Conservation (phyloP, 1,284 basidiomycete genomes). For the Cutaneotrichosporon mucoides region DNA sequence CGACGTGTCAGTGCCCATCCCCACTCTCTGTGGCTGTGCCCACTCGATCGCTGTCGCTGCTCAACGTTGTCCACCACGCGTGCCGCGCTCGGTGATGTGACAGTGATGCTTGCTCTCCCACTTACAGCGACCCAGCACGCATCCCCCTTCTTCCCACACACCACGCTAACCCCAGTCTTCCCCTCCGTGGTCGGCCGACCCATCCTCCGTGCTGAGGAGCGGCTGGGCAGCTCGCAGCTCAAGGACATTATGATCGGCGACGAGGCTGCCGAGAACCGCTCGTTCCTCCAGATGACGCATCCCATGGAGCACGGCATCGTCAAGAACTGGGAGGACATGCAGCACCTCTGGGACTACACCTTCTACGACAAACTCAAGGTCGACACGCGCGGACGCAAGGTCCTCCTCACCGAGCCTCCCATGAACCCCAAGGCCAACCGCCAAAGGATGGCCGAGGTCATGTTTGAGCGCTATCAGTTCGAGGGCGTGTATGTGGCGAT, state of each 20-base stretch:
- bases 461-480: slow-evolving; percentile 99
- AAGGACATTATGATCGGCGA: slow-evolving; percentile 98
- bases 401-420: slow-evolving; percentile 96
- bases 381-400: slow-evolving; percentile 81
- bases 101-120: no score
- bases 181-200: slow-evolving; percentile 95
- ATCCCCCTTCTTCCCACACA: no score
- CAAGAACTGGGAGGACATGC: slow-evolving; percentile 99
- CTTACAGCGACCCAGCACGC: no score
- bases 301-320: slow-evolving; percentile 99
- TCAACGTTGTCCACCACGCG: no score
- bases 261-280: slow-evolving; percentile 89
- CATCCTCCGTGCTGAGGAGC: slow-evolving; percentile 95
- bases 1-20: no score
- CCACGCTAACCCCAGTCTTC: slow-evolving; percentile 62
- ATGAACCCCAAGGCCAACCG: slow-evolving; percentile 97
- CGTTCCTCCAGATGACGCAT: slow-evolving; percentile 93
- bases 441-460: slow-evolving; percentile 92
- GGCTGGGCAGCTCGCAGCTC: slow-evolving; percentile 73
- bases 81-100: no score
- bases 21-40: no score
- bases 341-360: slow-evolving; percentile 96
- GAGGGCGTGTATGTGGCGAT: slow-evolving; percentile 96
- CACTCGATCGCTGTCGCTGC: no score
- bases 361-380: slow-evolving; percentile 93